Evolutionary conservation across 2,329 filamentous ascomycete species (phyloP).

Genomic region (Fusarium phyllophilum): DNA sequence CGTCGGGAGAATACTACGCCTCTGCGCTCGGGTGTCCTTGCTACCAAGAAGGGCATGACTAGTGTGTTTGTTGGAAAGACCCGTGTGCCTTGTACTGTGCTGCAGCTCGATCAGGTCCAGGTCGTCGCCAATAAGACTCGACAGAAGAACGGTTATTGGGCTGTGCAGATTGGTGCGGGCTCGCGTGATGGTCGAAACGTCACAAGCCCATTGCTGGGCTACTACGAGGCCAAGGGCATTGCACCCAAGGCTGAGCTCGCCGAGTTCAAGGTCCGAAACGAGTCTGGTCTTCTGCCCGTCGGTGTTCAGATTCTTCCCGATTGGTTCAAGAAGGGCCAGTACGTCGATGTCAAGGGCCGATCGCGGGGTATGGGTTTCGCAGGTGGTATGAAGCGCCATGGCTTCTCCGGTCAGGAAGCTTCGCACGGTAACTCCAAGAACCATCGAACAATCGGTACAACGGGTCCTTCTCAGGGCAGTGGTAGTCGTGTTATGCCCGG

Average conservation of each 20-base stretch:
- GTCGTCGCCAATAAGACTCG: slow-evolving; percentile 88
- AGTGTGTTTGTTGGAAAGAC: slow-evolving; percentile 83
- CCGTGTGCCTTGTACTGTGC: slow-evolving; percentile 86
- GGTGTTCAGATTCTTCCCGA: slow-evolving; percentile 82
- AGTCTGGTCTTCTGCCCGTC: slow-evolving; percentile 77
- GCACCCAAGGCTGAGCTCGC: slow-evolving; percentile 84
- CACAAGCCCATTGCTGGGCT: slow-evolving; percentile 84
- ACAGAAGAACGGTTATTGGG: slow-evolving; percentile 87
- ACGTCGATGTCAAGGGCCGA: slow-evolving; percentile 83
- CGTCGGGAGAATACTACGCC: slow-evolving; percentile 69
- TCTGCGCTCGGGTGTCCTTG: slow-evolving; percentile 82
- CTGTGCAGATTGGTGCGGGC: slow-evolving; percentile 88
- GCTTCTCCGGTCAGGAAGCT: slow-evolving; percentile 87
- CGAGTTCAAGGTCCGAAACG: slow-evolving; percentile 86
- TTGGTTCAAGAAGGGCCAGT: slow-evolving; percentile 92
- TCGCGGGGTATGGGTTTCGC: slow-evolving; percentile 92
- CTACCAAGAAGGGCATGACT: slow-evolving; percentile 95
- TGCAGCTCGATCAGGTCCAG: slow-evolving; percentile 93
- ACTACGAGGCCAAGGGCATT: slow-evolving; percentile 84
- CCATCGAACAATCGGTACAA: slow-evolving; percentile 90
- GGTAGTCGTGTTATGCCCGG: slow-evolving; percentile 93
- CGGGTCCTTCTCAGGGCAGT: slow-evolving; percentile 88
- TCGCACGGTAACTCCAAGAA: slow-evolving; percentile 96
- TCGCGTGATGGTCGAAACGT: slow-evolving; percentile 79
- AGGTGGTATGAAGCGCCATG: slow-evolving; percentile 97